Conservation (phyloP, 2,329 filamentous ascomycete species). For the Didymella pinodella region DNA sequence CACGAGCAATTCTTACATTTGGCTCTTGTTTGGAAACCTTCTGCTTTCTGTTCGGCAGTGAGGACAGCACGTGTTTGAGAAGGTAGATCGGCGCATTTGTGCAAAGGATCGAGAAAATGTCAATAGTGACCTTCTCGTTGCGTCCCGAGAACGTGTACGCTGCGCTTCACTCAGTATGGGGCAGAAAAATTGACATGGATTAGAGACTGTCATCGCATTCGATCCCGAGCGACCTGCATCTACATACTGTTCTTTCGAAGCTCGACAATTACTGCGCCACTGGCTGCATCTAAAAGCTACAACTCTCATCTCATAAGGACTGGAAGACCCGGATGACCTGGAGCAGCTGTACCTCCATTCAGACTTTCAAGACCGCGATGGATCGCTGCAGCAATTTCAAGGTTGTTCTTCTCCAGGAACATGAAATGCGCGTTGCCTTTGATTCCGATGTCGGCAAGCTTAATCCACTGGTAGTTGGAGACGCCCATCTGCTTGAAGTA, state of each 20-base stretch:
- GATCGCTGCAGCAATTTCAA: conserved; percentile 49
- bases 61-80: background rate
- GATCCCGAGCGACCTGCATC: too few species aligned
- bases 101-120: too few species aligned
- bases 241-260: too few species aligned
- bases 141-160: background rate
- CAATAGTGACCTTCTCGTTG: too few species aligned
- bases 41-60: background rate
- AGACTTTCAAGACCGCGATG: conserved; percentile 13
- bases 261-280: background rate
- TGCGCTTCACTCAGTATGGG: background rate
- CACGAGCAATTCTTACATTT: background rate
- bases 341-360: conserved; percentile 14
- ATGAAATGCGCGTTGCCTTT: conserved; percentile 65
- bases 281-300: background rate
- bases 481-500: conserved; percentile 53
- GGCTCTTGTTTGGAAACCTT: background rate
- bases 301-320: conserved; percentile 1
- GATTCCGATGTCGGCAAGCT: conserved; percentile 56
- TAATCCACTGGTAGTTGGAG: conserved; percentile 54
- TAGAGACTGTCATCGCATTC: too few species aligned
- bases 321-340: conserved; percentile 14
- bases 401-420: conserved; percentile 63
- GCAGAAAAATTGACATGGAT: background rate
- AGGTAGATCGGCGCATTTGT: background rate